Conservation (phyloP, 352 stramenopile species). For the Phytopythium montanum region DNA sequence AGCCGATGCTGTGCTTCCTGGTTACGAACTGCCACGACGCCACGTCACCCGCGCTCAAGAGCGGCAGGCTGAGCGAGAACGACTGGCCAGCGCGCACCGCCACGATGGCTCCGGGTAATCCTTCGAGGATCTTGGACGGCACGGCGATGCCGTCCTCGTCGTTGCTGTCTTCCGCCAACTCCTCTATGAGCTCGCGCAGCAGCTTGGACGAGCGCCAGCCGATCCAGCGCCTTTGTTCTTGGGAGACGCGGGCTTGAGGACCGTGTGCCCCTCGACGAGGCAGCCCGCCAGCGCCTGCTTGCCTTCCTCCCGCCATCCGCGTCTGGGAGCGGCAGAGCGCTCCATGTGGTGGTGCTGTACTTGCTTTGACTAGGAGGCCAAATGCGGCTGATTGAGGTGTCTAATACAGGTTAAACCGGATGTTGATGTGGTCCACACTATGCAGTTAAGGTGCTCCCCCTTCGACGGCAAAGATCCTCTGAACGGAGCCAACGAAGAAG, state of each 20-base stretch:
- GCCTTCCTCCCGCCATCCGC: too few species aligned
- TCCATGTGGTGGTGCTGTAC: too few species aligned
- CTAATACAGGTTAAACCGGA: too few species aligned
- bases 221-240: conserved; percentile 74
- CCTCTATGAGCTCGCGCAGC: conserved; percentile 56
- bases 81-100: conserved; percentile 63
- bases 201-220: conserved; percentile 46
- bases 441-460: too few species aligned
- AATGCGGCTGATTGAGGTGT: too few species aligned
- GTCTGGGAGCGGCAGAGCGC: too few species aligned
- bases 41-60: conserved; percentile 38
- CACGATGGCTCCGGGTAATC: conserved; percentile 54
- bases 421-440: too few species aligned
- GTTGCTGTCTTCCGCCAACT: conserved; percentile 48
- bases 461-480: conserved; percentile 29
- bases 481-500: not conserved
- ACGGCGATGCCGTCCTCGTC: conserved; percentile 38
- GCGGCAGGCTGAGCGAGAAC: conserved; percentile 53
- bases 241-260: conserved; percentile 52
- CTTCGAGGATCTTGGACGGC: conserved; percentile 49
- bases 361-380: too few species aligned
- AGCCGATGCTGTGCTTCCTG: conserved; percentile 81
- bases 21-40: conserved; percentile 73
- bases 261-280: conserved; percentile 54
- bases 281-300: conserved; percentile 33